Conservation (phyloP, 805 yeast genomes). For the Ogataea trehaloabstinens region DNA sequence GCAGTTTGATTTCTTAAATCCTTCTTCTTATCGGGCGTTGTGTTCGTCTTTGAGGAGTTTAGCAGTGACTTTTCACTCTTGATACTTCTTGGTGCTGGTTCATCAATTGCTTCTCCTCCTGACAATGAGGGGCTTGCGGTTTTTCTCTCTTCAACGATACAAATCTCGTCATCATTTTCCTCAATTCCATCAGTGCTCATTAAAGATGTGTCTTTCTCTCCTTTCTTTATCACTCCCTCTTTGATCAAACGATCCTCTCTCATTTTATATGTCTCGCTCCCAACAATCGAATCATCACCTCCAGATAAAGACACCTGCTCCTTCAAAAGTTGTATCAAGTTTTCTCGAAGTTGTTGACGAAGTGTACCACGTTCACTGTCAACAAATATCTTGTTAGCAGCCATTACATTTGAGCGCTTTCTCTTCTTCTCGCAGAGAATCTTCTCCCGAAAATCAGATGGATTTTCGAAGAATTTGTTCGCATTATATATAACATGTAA, state of each 20-base stretch:
- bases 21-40: too few species aligned
- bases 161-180: conserved; percentile 1
- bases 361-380: conserved; percentile 25
- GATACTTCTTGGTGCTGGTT: too few species aligned
- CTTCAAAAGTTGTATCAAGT: conserved; percentile 24
- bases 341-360: conserved; percentile 24
- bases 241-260: background rate
- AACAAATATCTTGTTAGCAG: conserved; percentile 23
- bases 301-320: conserved; percentile 26
- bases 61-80: too few species aligned
- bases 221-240: background rate
- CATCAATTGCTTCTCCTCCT: too few species aligned
- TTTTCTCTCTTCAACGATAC: conserved; percentile 1
- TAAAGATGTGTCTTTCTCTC: background rate
- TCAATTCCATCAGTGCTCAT: conserved; percentile 1
- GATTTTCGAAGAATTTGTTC: conserved; percentile 52
- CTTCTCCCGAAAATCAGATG: conserved; percentile 37
- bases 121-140: background rate
- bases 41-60: too few species aligned
- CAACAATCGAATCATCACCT: conserved; percentile 24
- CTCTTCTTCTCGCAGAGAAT: conserved; percentile 19
- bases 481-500: conserved; percentile 81
- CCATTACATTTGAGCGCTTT: conserved; percentile 6
- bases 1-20: too few species aligned
- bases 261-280: conserved; percentile 19